Base-by-base conservation (phyloP, 768 basidiomycete species). In the Lentinula sp. region DNA sequence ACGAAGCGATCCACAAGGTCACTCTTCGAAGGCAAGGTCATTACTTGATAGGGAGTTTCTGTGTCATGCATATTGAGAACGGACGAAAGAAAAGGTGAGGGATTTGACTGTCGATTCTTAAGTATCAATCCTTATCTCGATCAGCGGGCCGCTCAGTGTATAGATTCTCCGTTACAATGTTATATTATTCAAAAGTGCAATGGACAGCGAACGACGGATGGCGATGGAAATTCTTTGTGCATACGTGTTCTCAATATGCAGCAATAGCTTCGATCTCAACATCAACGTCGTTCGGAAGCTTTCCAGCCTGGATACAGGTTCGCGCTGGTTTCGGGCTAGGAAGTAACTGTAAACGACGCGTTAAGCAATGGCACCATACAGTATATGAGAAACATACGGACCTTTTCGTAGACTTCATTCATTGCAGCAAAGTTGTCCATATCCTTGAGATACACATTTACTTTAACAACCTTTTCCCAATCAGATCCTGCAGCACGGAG, bases 181-280 rank as follows among this genome's bases (percentile, higher is more conserved):
- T 8, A 39, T 39, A 28, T 28, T 28, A 23, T 21, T 21, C 1
- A 2, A 28, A 28, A 28, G 28, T 28, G 37, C 42, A 16, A 43
- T 18, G n/a, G 13, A 7, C 16, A 15, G 5, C 0, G 13, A 2
- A 43, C 15, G 42, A 43, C n/a, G 42, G 42, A 16, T 42, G 42
- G 16, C 28, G 37, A 46, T n/a, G 18, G 21, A 9, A 21, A 13
- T 1, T 7, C 4, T 56, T 6, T 34, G 32, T 46, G 42, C 4
- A 1, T 35, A 51, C 34, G 35, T 11, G 21, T 35, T 11, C 16
- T 69, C 62, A 77, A 57, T 66, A 65, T 16, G 79, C 70, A n/a
- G 86, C 84, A 62, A 87, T 85, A 7, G 79, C 83, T 70, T 90
- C 89, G 43, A 90, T 85, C 75, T 92, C 89, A 46, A 89, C 78